A percentile compares a stretch with the other conserved stretches of the same genome.
phyloP scores from a whole-genome alignment of 148 eudicot genomes.

The Pouteria glomerata region DNA sequence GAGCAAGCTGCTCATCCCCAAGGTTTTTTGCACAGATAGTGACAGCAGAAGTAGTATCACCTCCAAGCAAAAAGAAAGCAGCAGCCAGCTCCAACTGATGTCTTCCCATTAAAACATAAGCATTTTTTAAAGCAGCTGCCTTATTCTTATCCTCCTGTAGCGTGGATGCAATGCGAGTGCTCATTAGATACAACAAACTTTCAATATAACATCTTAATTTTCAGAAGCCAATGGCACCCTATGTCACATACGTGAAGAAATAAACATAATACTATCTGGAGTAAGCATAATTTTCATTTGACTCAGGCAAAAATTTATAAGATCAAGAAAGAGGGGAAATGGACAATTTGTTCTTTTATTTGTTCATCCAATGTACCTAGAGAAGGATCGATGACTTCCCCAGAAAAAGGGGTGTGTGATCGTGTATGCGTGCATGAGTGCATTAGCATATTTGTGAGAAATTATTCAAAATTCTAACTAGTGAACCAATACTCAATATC shows the following conservation, averaged over 20 bases:
- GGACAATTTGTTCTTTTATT: neutral
- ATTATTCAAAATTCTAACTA: neutral
- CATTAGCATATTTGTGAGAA: neutral
- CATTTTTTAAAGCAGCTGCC: constrained; percentile 98
- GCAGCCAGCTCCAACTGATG: constrained; percentile 90
- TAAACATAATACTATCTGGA: neutral
- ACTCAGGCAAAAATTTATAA: too few species aligned
- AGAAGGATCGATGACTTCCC: neutral
- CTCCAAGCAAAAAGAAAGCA: constrained; percentile 98
- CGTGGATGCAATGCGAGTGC: neutral
- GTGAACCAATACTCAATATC: neutral
- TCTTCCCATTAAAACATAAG: constrained; percentile 93
- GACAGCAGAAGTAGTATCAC: constrained; percentile 80
- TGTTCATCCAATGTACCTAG: constrained; percentile 1
- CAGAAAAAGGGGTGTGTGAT: neutral
- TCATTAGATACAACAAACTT: neutral
- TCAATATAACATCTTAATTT: neutral
- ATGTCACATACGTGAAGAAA: neutral
- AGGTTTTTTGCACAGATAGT: constrained; percentile 90
- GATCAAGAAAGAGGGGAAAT: too few species aligned
- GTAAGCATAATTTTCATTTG: neutral
- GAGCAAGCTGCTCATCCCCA: constrained; percentile 96
- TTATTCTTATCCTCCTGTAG: constrained; percentile 85
- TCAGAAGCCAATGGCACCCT: neutral
- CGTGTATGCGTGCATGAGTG: neutral